Evolutionary conservation across 2,329 filamentous ascomycete species (phyloP).

Genomic region (Ambrosiella xylebori): DNA sequence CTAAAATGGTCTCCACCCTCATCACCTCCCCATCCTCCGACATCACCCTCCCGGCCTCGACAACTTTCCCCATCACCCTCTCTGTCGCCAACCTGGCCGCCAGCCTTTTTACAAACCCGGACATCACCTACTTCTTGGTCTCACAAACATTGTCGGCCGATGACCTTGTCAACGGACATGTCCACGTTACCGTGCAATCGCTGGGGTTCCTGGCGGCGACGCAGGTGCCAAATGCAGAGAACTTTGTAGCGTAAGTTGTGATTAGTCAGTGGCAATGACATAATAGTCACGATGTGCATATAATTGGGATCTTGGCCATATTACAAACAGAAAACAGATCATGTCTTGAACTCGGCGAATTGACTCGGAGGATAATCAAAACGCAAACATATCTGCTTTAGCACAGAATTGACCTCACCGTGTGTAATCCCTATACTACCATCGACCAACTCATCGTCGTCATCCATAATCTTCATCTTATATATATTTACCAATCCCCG

Average conservation of each 20-base stretch:
- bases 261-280: too few relatives aligned
- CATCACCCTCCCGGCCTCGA: slow-evolving; percentile 23
- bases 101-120: slow-evolving; percentile 37
- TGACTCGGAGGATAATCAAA: too few relatives aligned
- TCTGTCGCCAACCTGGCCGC: slow-evolving; percentile 32
- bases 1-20: slow-evolving; percentile 37
- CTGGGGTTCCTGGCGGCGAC: slow-evolving; percentile 22
- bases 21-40: slow-evolving; percentile 29
- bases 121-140: slow-evolving; percentile 35
- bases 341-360: too few relatives aligned
- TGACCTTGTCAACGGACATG: slow-evolving; percentile 27
- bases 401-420: too few relatives aligned
- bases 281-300: too few relatives aligned
- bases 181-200: slow-evolving; percentile 35
- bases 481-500: too few relatives aligned
- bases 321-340: too few relatives aligned
- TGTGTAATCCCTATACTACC: too few relatives aligned
- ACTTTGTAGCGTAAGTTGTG: slow-evolving; percentile 19
- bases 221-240: slow-evolving; percentile 22
- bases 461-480: too few relatives aligned
- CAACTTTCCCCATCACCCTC: slow-evolving; percentile 30
- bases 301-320: too few relatives aligned
- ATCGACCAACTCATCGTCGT: too few relatives aligned
- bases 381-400: too few relatives aligned
- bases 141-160: slow-evolving; percentile 31